These are phyloP conservation scores for Rubia yunnanensis DNA, from an alignment of 257 asterid species.

Conservation along the genomic window DNA sequence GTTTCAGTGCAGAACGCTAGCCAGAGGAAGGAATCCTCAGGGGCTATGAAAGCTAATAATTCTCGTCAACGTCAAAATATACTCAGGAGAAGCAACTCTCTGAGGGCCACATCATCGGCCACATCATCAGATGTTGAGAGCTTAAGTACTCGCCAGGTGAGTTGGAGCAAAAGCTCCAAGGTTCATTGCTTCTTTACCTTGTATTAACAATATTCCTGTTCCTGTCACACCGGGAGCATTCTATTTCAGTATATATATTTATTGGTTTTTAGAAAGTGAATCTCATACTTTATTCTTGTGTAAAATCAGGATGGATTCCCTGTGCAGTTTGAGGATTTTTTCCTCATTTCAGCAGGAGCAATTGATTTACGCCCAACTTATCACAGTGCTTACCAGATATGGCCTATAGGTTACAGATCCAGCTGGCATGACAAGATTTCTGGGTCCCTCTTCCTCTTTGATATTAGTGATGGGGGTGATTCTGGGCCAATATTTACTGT, in stretches of 20 bases:
- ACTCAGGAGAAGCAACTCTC: conserved; percentile 27
- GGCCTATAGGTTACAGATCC: conserved; percentile 88
- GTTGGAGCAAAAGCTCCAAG: conserved; percentile 2
- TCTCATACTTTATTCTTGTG: conserved; percentile 12
- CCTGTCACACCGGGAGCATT: not conserved
- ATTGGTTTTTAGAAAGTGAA: not conserved
- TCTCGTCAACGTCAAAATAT: conserved; percentile 33
- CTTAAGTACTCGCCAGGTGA: conserved; percentile 14
- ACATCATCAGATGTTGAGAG: conserved; percentile 12
- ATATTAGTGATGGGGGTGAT: conserved; percentile 79
- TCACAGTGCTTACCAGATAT: conserved; percentile 52
- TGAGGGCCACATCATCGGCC: conserved; percentile 20
- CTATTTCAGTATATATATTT: not conserved
- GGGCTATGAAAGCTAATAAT: conserved; percentile 23
- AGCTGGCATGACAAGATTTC: conserved; percentile 94
- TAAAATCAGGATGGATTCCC: conserved; percentile 74
- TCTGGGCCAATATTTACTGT: conserved; percentile 68
- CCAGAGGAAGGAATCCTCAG: conserved; percentile 37
- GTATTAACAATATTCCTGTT: not conserved
- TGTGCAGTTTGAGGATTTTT: conserved; percentile 78
- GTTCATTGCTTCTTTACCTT: not conserved
- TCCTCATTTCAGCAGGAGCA: conserved; percentile 62
- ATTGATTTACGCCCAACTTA: conserved; percentile 72
- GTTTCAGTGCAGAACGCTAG: conserved; percentile 22
- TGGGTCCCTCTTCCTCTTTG: conserved; percentile 81